Conservation (phyloP, 2,329 filamentous ascomycete species). For the Stagonosporopsis chrysanthemi region DNA sequence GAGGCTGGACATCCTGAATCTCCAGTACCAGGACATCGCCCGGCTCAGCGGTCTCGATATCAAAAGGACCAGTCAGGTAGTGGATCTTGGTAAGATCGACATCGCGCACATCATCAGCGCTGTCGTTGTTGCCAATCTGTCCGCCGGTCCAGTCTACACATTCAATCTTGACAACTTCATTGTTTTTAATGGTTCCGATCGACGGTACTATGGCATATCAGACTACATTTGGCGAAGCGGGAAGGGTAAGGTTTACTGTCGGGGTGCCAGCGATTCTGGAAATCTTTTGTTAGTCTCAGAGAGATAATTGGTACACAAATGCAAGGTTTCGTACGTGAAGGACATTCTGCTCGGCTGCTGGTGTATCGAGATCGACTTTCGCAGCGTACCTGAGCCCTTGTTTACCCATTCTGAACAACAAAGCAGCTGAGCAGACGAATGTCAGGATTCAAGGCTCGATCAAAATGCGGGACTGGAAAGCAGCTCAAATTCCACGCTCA, state of each 20-base stretch:
- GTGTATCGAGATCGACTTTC: constrained; percentile 75
- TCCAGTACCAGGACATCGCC: constrained; percentile 87
- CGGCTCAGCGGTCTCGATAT: constrained; percentile 82
- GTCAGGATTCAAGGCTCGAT: no score
- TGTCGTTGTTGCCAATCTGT: constrained; percentile 88
- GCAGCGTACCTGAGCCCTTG: constrained; percentile 72
- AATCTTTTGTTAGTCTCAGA: background rate
- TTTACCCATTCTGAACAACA: constrained; percentile 53
- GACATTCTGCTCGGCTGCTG: constrained; percentile 71
- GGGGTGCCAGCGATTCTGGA: constrained; percentile 89
- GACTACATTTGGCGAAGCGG: background rate
- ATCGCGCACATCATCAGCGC: constrained; percentile 84
- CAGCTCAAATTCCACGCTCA: background rate
- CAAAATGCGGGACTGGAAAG: background rate
- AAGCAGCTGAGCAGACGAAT: background rate
- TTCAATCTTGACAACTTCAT: constrained; percentile 92
- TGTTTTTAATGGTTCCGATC: constrained; percentile 75
- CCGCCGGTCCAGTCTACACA: constrained; percentile 80
- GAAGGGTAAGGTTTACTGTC: constrained; percentile 65
- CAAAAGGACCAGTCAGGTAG: constrained; percentile 88
- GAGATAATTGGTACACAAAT: background rate
- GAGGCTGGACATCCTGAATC: constrained; percentile 91
- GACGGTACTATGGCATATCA: constrained; percentile 69
- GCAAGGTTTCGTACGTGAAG: constrained; percentile 67
- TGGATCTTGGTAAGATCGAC: constrained; percentile 86